Evolutionary conservation across 1,284 basidiomycete genomes (phyloP), one percentile per base, ranked within the genome.

Genomic region (Inonotus hispidus): DNA sequence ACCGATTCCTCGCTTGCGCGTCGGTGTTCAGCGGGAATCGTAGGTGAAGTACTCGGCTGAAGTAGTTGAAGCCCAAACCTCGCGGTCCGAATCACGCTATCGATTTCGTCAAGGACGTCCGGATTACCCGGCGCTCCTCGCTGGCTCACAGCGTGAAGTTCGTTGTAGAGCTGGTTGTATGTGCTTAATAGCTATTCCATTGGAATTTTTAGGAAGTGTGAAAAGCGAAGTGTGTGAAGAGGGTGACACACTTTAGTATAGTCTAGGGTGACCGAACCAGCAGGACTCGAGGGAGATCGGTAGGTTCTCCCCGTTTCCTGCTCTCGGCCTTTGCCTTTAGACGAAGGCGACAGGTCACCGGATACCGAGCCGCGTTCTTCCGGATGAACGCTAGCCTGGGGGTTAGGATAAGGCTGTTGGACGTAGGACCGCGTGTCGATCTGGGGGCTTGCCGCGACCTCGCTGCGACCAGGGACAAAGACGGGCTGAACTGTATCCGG

Each of bases 31-130:
- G 53, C 41, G 37, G 52, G 37, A 27, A 57, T 67, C 37, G 70
- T 62, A 53, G 72, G 74, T 58, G 68, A 67, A 32, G 61, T 65
- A 45, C 71, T 71, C 16, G 75, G 71, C 60, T 82, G 78, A 37
- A 87, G 71, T 67, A 81, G 72, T 65, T 83, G 80, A 59, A 74
- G 73, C 19, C 83, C 84, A 62, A 79, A 77, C 50, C 73, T 75
- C 21, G 87, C 80, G 25, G 77, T 75, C 64, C 77, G 78, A 72
- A 75, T 55, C 73, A 82, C 77, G 61, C 73, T 73, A 19, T 82
- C 80, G 29, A 81, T 63, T 6, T 66, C 68, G 58, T 82, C 79
- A n/a, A 64, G 66, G 21, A 74, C 65, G 37, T 71, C 68, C 10
- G 70, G 62, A 27, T 70, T 69, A 21, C 65, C 71, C 55, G 61